A percentile compares a stretch with the other conserved stretches of the same genome.
These are phyloP conservation scores for Candida sanyaensis DNA, from an alignment of 1,139 yeast genomes.

Conservation along the genomic window DNA sequence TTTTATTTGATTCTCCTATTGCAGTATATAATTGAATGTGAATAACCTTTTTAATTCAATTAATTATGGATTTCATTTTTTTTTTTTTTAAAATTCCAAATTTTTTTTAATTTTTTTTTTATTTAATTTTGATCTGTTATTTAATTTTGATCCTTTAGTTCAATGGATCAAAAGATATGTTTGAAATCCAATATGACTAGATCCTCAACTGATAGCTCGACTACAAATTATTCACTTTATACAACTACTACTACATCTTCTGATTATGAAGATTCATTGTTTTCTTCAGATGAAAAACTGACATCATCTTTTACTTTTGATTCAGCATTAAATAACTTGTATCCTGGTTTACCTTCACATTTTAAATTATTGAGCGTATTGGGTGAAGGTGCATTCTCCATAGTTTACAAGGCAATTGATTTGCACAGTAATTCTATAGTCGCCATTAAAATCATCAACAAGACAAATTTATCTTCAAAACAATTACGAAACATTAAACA, in stretches of 20 bases:
- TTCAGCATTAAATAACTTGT: conserved; percentile 17
- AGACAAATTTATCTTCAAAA: conserved; percentile 52
- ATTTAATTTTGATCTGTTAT: neutral
- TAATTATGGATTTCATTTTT: neutral
- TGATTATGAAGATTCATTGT: neutral
- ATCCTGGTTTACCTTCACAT: conserved; percentile 27
- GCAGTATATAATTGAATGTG: neutral
- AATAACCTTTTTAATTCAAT: neutral
- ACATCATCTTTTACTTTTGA: conserved; percentile 12
- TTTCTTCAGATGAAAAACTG: conserved; percentile 1
- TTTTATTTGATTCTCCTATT: neutral
- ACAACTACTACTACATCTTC: conserved; percentile 1
- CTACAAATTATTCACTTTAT: conserved; percentile 1
- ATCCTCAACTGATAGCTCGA: conserved; percentile 1
- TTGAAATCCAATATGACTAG: neutral
- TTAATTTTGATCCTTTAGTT: neutral
- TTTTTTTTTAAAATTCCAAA: neutral
- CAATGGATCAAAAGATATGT: neutral
- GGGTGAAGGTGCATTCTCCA: conserved; percentile 91
- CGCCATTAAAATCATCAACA: conserved; percentile 85
- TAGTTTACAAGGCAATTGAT: conserved; percentile 75
- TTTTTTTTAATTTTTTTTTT: neutral
- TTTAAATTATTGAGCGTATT: conserved; percentile 31
- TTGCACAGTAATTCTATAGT: conserved; percentile 33
- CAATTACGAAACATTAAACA: conserved; percentile 67